phyloP scores from a whole-genome alignment of 2,329 filamentous ascomycete genomes.

The Diaporthe citrichinensis region DNA sequence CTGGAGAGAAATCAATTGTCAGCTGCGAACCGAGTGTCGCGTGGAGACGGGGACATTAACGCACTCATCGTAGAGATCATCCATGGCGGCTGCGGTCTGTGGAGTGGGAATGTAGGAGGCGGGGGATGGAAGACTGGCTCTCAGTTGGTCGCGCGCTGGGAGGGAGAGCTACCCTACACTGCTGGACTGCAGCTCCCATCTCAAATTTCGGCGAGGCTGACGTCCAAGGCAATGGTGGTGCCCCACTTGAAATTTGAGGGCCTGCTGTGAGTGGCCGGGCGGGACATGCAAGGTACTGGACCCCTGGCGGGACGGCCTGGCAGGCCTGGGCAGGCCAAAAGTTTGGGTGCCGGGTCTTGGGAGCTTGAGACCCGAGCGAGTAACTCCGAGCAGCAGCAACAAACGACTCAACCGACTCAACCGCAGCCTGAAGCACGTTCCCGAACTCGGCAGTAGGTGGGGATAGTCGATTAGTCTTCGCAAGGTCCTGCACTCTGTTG shows the following conservation, averaged over 20 bases:
- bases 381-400: constrained; percentile 8
- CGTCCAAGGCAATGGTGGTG: constrained; percentile 25
- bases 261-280: constrained; percentile 22
- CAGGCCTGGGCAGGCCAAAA: not conserved
- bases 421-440: not conserved
- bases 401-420: constrained; percentile 9
- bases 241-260: not conserved
- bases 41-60: constrained; percentile 40
- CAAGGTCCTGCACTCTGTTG: constrained; percentile 32
- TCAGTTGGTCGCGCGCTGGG: constrained; percentile 27
- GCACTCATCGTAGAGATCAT: constrained; percentile 97
- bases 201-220: constrained; percentile 43
- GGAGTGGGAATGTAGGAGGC: not conserved
- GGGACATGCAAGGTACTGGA: constrained; percentile 19
- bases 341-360: constrained; percentile 1
- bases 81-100: constrained; percentile 64
- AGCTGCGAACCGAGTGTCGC: constrained; percentile 35
- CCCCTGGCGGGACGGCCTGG: constrained; percentile 22
- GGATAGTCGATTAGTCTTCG: constrained; percentile 22
- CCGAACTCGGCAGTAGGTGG: constrained; percentile 39
- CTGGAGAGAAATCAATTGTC: constrained; percentile 59
- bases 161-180: constrained; percentile 20
- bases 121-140: constrained; percentile 11
- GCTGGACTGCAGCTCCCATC: constrained; percentile 28
- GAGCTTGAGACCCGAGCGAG: not conserved